Evolutionary conservation across 208 protist species (phyloP).

Genomic region (Trypanosomatidae sp.): DNA sequence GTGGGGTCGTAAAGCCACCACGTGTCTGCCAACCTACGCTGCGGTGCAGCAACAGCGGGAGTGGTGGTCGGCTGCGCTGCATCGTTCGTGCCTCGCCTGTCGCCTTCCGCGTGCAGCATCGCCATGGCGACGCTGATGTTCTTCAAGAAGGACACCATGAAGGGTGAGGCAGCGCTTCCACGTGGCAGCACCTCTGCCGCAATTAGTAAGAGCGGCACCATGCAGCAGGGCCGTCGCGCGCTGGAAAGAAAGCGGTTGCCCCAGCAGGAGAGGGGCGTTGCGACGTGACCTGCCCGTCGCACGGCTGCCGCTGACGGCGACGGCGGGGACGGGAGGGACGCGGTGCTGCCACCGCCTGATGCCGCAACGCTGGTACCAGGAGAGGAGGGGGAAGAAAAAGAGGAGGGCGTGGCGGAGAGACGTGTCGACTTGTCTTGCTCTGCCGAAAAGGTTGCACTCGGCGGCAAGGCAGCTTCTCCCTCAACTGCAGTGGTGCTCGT

Average conservation of each 20-base stretch:
- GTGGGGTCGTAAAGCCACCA: constrained; percentile 57
- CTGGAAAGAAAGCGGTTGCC: constrained; percentile 48
- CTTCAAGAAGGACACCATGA: constrained; percentile 35
- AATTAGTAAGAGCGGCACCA: constrained; percentile 45
- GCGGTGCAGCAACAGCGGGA: not conserved
- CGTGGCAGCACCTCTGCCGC: constrained; percentile 34
- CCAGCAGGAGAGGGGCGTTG: constrained; percentile 7
- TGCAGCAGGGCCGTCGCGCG: constrained; percentile 35
- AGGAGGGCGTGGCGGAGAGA: too few relatives aligned
- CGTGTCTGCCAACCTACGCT: constrained; percentile 23
- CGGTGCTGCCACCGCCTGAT: too few relatives aligned
- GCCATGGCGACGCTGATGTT: constrained; percentile 43
- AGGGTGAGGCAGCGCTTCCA: constrained; percentile 22
- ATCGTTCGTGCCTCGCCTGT: not conserved
- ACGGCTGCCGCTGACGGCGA: too few relatives aligned
- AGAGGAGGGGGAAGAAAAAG: too few relatives aligned
- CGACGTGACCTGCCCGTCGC: not conserved
- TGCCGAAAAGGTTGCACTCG: too few relatives aligned
- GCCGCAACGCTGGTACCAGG: too few relatives aligned
- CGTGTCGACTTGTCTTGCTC: too few relatives aligned
- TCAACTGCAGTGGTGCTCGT: too few relatives aligned
- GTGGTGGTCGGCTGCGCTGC: not conserved
- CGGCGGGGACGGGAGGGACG: too few relatives aligned
- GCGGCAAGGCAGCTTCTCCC: too few relatives aligned
- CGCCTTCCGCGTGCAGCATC: constrained; percentile 6